Conservation (phyloP, 371 early-diverging fungal species). For the Lichtheimia corymbifera region DNA sequence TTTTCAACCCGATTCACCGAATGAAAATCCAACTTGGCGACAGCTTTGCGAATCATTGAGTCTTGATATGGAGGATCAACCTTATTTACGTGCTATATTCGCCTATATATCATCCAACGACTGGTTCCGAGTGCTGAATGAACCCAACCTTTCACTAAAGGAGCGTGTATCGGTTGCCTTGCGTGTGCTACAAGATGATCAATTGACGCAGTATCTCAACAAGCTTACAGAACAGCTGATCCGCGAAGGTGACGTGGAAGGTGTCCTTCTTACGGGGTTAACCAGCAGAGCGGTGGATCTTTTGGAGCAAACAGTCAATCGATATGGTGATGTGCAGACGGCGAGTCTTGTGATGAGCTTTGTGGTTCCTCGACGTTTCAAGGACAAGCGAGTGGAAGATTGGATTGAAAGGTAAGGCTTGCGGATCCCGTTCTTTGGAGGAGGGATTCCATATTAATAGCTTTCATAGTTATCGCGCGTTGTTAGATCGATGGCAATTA, state of each 20-base stretch:
- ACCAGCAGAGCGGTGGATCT: slow-evolving; percentile 63
- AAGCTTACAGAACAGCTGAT: slow-evolving; percentile 49
- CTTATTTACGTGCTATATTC: slow-evolving; percentile 80
- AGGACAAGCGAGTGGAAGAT: slow-evolving; percentile 66
- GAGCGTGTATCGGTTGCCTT: slow-evolving; percentile 83
- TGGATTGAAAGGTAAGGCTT: slow-evolving; percentile 75
- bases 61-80: slow-evolving; percentile 61
- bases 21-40: slow-evolving; percentile 55
- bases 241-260: slow-evolving; percentile 68
- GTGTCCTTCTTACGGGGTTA: slow-evolving; percentile 77
- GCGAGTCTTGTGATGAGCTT: slow-evolving; percentile 72
- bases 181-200: slow-evolving; percentile 72
- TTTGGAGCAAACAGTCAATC: slow-evolving; percentile 78
- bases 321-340: slow-evolving; percentile 91
- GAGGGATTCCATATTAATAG: slow-evolving; percentile 26
- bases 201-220: slow-evolving; percentile 58
- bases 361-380: slow-evolving; percentile 60
- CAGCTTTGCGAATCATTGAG: slow-evolving; percentile 64
- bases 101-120: slow-evolving; percentile 74
- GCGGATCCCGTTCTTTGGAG: not conserved
- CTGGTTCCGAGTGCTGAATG: slow-evolving; percentile 71
- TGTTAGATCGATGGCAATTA: slow-evolving; percentile 89
- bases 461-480: slow-evolving; percentile 86
- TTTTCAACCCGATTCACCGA: slow-evolving; percentile 34
- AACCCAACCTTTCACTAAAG: slow-evolving; percentile 59